phyloP scores from a whole-genome alignment of 1,284 basidiomycete species.

The Ceratobasidium sp. region DNA sequence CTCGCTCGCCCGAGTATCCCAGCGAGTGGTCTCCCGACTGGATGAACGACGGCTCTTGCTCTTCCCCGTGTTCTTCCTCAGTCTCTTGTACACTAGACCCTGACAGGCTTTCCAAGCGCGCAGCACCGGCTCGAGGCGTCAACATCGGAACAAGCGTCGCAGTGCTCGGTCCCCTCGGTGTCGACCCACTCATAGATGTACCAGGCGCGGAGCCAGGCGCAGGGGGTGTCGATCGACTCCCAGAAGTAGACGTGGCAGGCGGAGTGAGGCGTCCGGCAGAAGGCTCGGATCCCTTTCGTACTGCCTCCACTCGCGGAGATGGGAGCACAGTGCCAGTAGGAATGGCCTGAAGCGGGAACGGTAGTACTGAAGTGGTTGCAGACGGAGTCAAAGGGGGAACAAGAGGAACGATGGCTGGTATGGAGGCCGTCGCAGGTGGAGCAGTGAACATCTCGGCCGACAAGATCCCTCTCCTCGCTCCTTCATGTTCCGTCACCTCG shows the following conservation, averaged over 20 bases:
- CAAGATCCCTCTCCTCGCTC: slow-evolving; percentile 36
- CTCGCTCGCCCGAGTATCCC: slow-evolving; percentile 40
- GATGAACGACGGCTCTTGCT: slow-evolving; percentile 47
- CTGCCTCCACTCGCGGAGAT: slow-evolving; percentile 17
- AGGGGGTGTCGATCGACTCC: background rate
- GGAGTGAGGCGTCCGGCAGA: background rate
- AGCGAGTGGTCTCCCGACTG: slow-evolving; percentile 39
- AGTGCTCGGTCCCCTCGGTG: slow-evolving; percentile 31
- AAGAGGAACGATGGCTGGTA: slow-evolving; percentile 15
- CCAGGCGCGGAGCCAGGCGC: background rate
- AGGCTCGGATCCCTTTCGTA: slow-evolving; percentile 11
- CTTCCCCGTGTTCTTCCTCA: slow-evolving; percentile 44
- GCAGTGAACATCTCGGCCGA: slow-evolving; percentile 26
- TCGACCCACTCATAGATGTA: slow-evolving; percentile 12
- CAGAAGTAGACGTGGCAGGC: background rate
- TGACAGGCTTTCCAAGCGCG: slow-evolving; percentile 14
- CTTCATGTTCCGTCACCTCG: background rate
- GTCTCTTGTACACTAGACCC: background rate
- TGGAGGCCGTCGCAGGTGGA: slow-evolving; percentile 1
- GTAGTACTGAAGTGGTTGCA: slow-evolving; percentile 34
- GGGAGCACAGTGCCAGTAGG: slow-evolving; percentile 3
- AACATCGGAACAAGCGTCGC: slow-evolving; percentile 19
- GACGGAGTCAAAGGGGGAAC: slow-evolving; percentile 16
- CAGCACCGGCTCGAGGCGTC: slow-evolving; percentile 20
- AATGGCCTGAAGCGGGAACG: slow-evolving; percentile 8